Base-by-base conservation (phyloP, 495 filamentous ascomycete species). In the Aspergillus hancockii region DNA sequence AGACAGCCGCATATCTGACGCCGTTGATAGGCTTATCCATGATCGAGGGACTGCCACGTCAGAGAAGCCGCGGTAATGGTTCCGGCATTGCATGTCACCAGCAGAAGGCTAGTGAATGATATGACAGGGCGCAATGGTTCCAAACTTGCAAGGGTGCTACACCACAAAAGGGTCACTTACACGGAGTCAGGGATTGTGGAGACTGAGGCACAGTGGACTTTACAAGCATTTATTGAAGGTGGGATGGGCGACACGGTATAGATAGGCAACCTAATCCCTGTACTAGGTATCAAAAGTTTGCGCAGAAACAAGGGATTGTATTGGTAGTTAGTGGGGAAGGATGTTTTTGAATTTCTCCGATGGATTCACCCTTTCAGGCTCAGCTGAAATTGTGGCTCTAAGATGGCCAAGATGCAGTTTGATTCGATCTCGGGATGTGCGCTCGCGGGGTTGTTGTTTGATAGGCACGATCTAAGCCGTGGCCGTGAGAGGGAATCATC, bases 1-100 rank as follows among this genome's bases (percentile, higher is more conserved):
- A 49, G 21, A 56, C 38, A 58, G 47, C 50, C 36, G 57, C 64
- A 57, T 55, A 22, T 56, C 60, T 25, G 18, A 10, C 43, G 14
- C 19, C n/a, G 36, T 55, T 50, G 45, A 58, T 57, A 60, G 55
- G 64, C 59, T 52, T 23, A 51, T 51, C 50, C n/a, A 41, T 34
- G 53, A 59, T 52, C 50, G 50, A 47, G 52, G 54, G 54, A 45
- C 54, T 64, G 65, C 65, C 65, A 67, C 65, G 65, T 67, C 65
- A 67, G 62, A 62, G 51, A 43, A 31, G 51, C 57, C 60, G 54
- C 30, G 19, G 59, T 58, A 54, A 55, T 36, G 23, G 54, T 61
- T 43, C 55, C 56, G 43, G 52, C 55, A 62, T 59, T 46, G 46
- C 45, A 54, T 55, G 49, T 53, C 52, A 41, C 55, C 41, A 58